These are phyloP conservation scores for Closterium sp. DNA, from an alignment of 139 green algal genomes.

Conservation along the genomic window DNA sequence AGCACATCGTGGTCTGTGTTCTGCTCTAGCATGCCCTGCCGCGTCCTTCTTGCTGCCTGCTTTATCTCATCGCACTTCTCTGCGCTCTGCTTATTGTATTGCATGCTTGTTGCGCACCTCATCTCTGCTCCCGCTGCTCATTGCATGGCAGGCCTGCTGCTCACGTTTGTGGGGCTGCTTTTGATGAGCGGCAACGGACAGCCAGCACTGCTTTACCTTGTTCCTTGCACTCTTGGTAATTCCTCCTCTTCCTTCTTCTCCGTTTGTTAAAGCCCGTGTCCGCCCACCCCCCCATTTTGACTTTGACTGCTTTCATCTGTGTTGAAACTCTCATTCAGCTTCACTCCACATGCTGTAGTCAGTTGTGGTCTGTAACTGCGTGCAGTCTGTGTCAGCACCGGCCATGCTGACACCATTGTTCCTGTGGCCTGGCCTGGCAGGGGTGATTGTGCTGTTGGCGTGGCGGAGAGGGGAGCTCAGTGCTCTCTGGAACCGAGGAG, in stretches of 20 bases:
- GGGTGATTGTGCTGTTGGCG: constrained; percentile 9
- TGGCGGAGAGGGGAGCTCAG: constrained; percentile 17
- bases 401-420: too few relatives aligned
- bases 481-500: constrained; percentile 2
- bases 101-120: background rate
- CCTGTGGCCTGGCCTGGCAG: background rate
- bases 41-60: too few relatives aligned
- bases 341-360: too few relatives aligned
- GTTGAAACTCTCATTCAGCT: too few relatives aligned
- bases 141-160: constrained; percentile 63
- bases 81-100: background rate
- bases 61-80: too few relatives aligned
- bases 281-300: too few relatives aligned
- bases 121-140: background rate
- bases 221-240: constrained; percentile 79
- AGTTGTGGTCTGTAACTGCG: too few relatives aligned
- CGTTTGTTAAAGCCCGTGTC: too few relatives aligned
- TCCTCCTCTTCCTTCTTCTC: background rate
- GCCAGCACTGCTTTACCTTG: constrained; percentile 91
- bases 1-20: too few relatives aligned
- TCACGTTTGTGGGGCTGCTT: constrained; percentile 77
- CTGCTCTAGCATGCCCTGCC: too few relatives aligned
- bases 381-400: too few relatives aligned
- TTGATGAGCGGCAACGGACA: constrained; percentile 69
- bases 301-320: too few relatives aligned